phyloP scores from a whole-genome alignment of 176 grass and related monocot species.

The Elaeis guineensis region DNA sequence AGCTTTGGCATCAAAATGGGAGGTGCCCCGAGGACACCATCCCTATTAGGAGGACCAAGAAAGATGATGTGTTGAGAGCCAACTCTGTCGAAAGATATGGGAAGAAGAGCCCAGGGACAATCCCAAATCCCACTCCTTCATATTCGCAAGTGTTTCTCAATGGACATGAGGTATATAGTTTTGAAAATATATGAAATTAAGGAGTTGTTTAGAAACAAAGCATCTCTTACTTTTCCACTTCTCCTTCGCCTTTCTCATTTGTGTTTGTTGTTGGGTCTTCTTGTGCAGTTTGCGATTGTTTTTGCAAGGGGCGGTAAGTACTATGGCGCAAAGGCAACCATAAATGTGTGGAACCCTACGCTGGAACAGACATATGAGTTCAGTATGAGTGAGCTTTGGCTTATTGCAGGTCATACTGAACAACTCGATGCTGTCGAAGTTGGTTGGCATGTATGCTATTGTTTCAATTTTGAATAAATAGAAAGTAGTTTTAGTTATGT shows the following conservation, averaged over 20 bases:
- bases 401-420: slow-evolving; percentile 61
- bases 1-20: slow-evolving; percentile 58
- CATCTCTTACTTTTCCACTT: neutral
- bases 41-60: slow-evolving; percentile 50
- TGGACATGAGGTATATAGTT: too few species aligned
- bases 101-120: slow-evolving; percentile 20
- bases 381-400: slow-evolving; percentile 86
- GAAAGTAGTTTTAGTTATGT: too few species aligned
- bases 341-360: slow-evolving; percentile 90
- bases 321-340: slow-evolving; percentile 81
- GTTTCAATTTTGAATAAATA: neutral
- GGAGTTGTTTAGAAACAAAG: too few species aligned
- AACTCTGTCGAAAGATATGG: slow-evolving; percentile 52
- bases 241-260: too few species aligned
- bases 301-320: slow-evolving; percentile 84
- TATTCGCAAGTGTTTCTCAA: neutral
- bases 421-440: slow-evolving; percentile 93
- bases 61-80: slow-evolving; percentile 38
- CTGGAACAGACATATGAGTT: slow-evolving; percentile 81
- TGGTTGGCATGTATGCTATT: slow-evolving; percentile 69
- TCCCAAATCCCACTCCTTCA: slow-evolving; percentile 31
- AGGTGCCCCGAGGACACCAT: slow-evolving; percentile 46
- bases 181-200: too few species aligned
- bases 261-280: neutral
- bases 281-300: slow-evolving; percentile 62